Conservation (phyloP, 2,329 filamentous ascomycete genomes). For the Fusarium lyarnte region DNA sequence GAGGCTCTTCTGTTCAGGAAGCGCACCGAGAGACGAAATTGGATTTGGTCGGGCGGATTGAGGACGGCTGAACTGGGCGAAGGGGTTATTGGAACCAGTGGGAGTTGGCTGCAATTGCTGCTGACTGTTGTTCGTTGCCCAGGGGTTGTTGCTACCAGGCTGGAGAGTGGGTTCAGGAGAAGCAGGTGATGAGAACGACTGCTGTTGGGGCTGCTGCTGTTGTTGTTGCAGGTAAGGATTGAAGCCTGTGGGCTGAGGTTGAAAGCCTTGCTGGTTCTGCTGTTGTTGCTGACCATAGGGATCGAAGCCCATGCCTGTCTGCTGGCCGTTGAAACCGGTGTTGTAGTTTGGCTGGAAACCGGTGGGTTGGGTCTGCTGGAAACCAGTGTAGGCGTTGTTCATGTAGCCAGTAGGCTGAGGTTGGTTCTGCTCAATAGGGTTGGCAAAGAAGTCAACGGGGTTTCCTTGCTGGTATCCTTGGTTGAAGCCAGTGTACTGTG, state of each 20-base stretch:
- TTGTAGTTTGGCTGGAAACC: slow-evolving; percentile 68
- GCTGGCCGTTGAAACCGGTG: slow-evolving; percentile 71
- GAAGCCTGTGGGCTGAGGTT: slow-evolving; percentile 63
- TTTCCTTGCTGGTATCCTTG: slow-evolving; percentile 98
- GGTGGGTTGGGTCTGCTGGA: slow-evolving; percentile 57
- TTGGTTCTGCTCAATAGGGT: slow-evolving; percentile 82
- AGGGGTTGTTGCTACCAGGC: slow-evolving; percentile 93
- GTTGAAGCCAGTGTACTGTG: slow-evolving; percentile 89
- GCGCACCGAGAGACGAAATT: slow-evolving; percentile 76
- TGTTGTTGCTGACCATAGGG: slow-evolving; percentile 64
- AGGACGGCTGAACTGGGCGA: slow-evolving; percentile 77
- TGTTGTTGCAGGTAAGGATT: slow-evolving; percentile 60
- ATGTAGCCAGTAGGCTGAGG: slow-evolving; percentile 82
- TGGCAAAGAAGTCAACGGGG: slow-evolving; percentile 96
- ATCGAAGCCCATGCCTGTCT: slow-evolving; percentile 75
- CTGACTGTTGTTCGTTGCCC: slow-evolving; percentile 73
- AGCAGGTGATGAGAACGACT: slow-evolving; percentile 52
- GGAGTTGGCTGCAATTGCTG: slow-evolving; percentile 79
- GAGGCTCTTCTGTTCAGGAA: slow-evolving; percentile 87
- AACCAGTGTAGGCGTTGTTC: slow-evolving; percentile 65
- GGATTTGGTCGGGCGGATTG: slow-evolving; percentile 61
- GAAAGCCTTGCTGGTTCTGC: slow-evolving; percentile 55
- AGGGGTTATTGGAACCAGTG: slow-evolving; percentile 98
- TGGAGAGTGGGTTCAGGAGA: slow-evolving; percentile 71
- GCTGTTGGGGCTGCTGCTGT: slow-evolving; percentile 51